Percentiles rank a stretch among this genome's conserved stretches.
phyloP scores from a whole-genome alignment of 1,139 yeast genomes.

The Yamadazyma oceani region DNA sequence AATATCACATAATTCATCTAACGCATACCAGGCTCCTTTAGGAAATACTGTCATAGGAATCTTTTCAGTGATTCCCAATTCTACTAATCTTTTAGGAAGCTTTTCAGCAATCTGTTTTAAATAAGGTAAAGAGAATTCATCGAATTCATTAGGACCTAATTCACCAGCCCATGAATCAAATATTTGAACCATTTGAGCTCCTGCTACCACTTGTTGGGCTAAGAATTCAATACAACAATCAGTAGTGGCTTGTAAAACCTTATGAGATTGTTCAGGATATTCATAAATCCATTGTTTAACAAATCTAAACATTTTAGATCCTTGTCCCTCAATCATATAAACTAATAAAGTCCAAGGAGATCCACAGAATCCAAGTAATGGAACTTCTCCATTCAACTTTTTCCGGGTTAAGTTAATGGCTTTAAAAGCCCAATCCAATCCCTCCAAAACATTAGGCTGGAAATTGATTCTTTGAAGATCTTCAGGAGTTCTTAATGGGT shows the following conservation, averaged over 20 bases:
- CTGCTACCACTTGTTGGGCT: slow-evolving; percentile 94
- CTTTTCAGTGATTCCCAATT: slow-evolving; percentile 66
- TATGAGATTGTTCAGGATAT: slow-evolving; percentile 71
- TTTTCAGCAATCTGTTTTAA: slow-evolving; percentile 70
- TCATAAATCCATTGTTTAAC: slow-evolving; percentile 92
- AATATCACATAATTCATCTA: slow-evolving; percentile 79
- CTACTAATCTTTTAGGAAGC: slow-evolving; percentile 67
- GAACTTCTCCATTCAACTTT: slow-evolving; percentile 86
- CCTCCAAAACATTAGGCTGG: slow-evolving; percentile 69
- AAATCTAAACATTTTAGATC: slow-evolving; percentile 84
- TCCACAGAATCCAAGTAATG: slow-evolving; percentile 92
- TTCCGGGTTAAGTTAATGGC: slow-evolving; percentile 85
- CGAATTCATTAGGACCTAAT: slow-evolving; percentile 84
- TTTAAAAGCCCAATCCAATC: slow-evolving; percentile 91
- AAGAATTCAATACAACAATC: slow-evolving; percentile 90
- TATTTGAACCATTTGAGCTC: slow-evolving; percentile 96
- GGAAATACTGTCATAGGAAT: slow-evolving; percentile 91
- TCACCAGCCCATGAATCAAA: slow-evolving; percentile 99
- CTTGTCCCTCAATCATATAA: slow-evolving; percentile 98
- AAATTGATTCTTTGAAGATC: slow-evolving; percentile 62
- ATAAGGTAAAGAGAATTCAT: slow-evolving; percentile 86
- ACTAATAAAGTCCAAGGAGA: slow-evolving; percentile 98
- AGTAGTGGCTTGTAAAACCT: slow-evolving; percentile 73
- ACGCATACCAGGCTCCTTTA: slow-evolving; percentile 97
- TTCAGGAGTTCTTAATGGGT: slow-evolving; percentile 74